Conservation (phyloP, 179 eudicot species). For the Silene noctiflora region DNA sequence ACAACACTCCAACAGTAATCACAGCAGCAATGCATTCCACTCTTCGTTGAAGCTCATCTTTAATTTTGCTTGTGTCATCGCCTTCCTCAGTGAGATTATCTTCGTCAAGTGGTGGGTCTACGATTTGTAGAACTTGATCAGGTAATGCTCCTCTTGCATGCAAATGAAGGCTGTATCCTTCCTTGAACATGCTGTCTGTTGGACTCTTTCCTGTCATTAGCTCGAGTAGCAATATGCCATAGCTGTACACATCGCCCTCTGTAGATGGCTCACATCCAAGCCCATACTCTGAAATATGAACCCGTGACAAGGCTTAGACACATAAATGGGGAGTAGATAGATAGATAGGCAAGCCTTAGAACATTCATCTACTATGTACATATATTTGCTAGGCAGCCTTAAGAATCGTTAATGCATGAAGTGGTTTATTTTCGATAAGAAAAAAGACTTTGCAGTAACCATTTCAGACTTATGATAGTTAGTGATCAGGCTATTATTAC, state of each 20-base stretch:
- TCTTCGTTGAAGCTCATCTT: not conserved
- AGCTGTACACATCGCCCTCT: slow-evolving; percentile 21
- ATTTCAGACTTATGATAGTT: too few species aligned
- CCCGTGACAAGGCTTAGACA: too few species aligned
- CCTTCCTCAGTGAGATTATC: too few species aligned
- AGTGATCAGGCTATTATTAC: not conserved
- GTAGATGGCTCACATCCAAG: slow-evolving; percentile 1
- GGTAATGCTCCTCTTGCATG: slow-evolving; percentile 23
- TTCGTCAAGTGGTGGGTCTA: not conserved
- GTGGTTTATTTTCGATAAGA: too few species aligned
- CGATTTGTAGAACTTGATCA: slow-evolving; percentile 6
- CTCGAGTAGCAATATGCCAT: slow-evolving; percentile 26
- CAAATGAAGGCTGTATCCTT: slow-evolving; percentile 21
- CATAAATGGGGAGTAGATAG: not conserved
- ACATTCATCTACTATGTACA: too few species aligned
- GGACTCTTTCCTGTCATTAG: slow-evolving; percentile 23
- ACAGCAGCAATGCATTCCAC: slow-evolving; percentile 9
- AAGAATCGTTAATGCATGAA: too few species aligned
- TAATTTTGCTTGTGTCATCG: not conserved
- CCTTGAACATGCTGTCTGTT: slow-evolving; percentile 19
- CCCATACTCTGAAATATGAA: slow-evolving; percentile 22
- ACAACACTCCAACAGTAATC: not conserved
- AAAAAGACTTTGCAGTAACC: too few species aligned
- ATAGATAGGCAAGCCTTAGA: slow-evolving; percentile 9
- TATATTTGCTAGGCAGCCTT: too few species aligned